Conservation (phyloP, 192 early-diverging fungal species). For the Podila epicladia region DNA sequence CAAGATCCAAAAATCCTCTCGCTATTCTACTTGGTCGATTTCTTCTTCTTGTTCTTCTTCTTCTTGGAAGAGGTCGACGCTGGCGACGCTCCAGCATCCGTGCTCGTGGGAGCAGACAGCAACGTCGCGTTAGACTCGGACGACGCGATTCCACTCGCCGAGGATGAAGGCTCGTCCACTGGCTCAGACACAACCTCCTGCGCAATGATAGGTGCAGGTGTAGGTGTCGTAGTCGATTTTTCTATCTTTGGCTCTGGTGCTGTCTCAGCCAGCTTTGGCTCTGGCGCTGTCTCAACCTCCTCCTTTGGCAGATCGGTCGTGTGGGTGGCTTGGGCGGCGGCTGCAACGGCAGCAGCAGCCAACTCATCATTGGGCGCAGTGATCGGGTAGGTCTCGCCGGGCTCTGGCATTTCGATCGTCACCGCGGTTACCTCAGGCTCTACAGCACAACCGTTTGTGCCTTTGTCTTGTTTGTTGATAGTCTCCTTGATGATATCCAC, state of each 20-base stretch:
- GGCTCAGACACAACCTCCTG: neutral
- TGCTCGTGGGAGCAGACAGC: neutral
- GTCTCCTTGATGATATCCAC: slow-evolving; percentile 21
- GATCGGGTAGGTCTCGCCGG: slow-evolving; percentile 3
- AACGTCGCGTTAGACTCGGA: slow-evolving; percentile 14
- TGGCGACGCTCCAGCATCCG: slow-evolving; percentile 2
- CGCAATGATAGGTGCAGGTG: neutral
- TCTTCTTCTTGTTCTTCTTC: slow-evolving; percentile 50
- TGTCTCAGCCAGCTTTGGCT: neutral
- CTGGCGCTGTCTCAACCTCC: neutral
- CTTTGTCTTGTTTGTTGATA: neutral
- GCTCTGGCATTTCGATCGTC: slow-evolving; percentile 22
- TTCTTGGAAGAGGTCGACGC: slow-evolving; percentile 15
- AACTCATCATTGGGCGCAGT: neutral
- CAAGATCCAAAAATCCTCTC: no score
- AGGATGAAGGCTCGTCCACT: neutral
- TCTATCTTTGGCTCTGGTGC: neutral
- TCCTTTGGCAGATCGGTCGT: neutral
- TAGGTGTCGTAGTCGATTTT: neutral
- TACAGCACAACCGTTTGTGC: neutral
- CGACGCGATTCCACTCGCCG: neutral
- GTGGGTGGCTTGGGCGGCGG: neutral
- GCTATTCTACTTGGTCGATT: slow-evolving; percentile 21
- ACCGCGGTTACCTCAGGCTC: neutral
- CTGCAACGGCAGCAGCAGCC: neutral